These are phyloP conservation scores for Tetracladium setigerum DNA, from an alignment of 495 filamentous ascomycete species.

Conservation along the genomic window DNA sequence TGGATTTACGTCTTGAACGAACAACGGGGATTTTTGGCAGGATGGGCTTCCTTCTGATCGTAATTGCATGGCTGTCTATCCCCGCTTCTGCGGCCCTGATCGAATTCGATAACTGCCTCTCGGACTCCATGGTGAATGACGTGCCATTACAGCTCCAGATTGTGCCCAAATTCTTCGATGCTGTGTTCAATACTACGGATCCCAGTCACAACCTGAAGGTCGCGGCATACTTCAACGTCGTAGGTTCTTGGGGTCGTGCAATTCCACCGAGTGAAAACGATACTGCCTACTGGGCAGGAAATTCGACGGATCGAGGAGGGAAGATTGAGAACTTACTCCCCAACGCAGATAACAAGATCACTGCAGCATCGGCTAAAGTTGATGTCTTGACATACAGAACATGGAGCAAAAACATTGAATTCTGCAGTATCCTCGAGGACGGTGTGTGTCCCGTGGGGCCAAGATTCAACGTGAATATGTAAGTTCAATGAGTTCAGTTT, in stretches of 20 bases:
- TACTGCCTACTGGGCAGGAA: conserved; percentile 38
- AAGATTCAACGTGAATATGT: conserved; percentile 41
- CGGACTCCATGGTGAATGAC: conserved; percentile 43
- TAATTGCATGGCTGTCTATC: conserved; percentile 14
- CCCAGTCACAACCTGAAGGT: conserved; percentile 62
- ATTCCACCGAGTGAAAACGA: conserved; percentile 44
- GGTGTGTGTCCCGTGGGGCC: conserved; percentile 69
- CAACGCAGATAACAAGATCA: conserved; percentile 46
- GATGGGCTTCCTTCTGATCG: conserved; percentile 8
- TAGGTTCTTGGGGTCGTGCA: conserved; percentile 42
- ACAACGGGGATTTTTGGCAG: not conserved
- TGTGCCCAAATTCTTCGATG: conserved; percentile 62
- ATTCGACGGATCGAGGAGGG: conserved; percentile 34
- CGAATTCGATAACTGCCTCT: conserved; percentile 75
- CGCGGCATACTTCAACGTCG: conserved; percentile 87
- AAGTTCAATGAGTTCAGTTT: conserved; percentile 1
- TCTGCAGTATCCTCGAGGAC: conserved; percentile 57
- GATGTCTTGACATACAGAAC: conserved; percentile 69
- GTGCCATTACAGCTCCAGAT: conserved; percentile 62
- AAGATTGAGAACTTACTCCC: conserved; percentile 61
- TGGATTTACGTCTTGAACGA: not conserved
- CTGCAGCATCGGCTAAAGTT: conserved; percentile 62
- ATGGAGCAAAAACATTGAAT: conserved; percentile 43
- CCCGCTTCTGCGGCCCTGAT: conserved; percentile 18
- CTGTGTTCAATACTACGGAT: conserved; percentile 56